These are phyloP conservation scores for Talaromyces ruber DNA, from an alignment of 495 filamentous ascomycete species.

Conservation along the genomic window DNA sequence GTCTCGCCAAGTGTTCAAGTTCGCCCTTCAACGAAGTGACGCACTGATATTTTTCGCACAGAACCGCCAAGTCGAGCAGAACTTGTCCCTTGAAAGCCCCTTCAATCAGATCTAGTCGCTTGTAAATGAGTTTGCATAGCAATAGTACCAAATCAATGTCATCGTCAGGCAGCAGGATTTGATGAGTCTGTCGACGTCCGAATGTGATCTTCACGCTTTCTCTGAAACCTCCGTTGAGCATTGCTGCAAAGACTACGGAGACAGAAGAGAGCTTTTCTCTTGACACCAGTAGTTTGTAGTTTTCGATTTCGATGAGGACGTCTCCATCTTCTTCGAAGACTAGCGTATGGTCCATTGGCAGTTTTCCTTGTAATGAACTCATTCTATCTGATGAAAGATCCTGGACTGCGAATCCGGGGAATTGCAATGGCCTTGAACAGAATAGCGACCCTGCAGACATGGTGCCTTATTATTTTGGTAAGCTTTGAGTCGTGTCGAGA, in stretches of 20 bases:
- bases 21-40: background rate
- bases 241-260: background rate
- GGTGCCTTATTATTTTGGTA: too few relatives aligned
- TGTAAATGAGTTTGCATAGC: background rate
- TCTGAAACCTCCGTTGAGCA: background rate
- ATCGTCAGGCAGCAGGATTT: background rate
- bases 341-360: background rate
- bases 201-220: background rate
- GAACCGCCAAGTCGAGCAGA: background rate
- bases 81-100: too few relatives aligned
- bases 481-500: too few relatives aligned
- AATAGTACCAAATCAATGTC: background rate
- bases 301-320: background rate
- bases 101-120: background rate
- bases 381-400: too few relatives aligned
- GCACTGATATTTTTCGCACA: slow-evolving; percentile 2
- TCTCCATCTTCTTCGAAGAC: background rate
- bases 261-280: background rate
- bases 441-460: too few relatives aligned
- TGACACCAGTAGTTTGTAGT: background rate
- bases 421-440: too few relatives aligned
- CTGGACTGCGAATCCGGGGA: too few relatives aligned
- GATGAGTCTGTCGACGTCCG: background rate
- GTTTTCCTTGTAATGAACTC: background rate
- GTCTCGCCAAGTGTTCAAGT: background rate